Conservation (phyloP, 176 grass and related monocot genomes). For the Melocanna baccifera region DNA sequence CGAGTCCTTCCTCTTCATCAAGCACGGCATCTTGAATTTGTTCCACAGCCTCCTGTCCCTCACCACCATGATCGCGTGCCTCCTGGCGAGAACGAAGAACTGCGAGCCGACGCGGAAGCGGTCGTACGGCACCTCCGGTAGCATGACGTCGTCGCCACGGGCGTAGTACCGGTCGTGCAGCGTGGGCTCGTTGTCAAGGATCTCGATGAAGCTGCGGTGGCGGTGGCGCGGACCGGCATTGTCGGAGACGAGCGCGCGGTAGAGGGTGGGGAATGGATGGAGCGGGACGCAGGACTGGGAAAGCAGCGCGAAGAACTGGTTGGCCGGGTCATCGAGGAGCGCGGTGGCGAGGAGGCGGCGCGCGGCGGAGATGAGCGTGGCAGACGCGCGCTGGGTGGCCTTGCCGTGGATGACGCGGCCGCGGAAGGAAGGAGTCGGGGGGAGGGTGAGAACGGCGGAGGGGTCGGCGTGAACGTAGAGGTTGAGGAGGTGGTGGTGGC, state of each 20-base stretch:
- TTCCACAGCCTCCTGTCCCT: conserved; percentile 85
- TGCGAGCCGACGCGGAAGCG: conserved; percentile 80
- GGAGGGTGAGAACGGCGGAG: conserved; percentile 11
- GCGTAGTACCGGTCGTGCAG: conserved; percentile 75
- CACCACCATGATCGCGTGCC: conserved; percentile 79
- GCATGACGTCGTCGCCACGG: conserved; percentile 72
- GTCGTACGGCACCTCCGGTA: conserved; percentile 82
- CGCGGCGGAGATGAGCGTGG: conserved; percentile 82
- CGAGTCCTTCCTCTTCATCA: conserved; percentile 47
- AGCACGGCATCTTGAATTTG: conserved; percentile 85
- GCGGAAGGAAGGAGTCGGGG: conserved; percentile 47
- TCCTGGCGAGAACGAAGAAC: conserved; percentile 76
- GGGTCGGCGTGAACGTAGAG: conserved; percentile 90
- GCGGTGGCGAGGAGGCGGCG: conserved; percentile 83
- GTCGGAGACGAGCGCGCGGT: conserved; percentile 45
- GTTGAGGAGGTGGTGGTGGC: conserved; percentile 63
- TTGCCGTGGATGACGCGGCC: conserved; percentile 60
- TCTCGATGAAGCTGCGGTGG: conserved; percentile 91
- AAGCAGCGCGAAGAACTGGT: conserved; percentile 77
- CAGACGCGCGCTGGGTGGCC: conserved; percentile 68
- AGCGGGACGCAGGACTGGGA: conserved; percentile 87
- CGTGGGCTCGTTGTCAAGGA: conserved; percentile 63
- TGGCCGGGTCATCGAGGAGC: conserved; percentile 69
- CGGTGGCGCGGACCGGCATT: conserved; percentile 9
- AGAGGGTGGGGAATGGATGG: conserved; percentile 56